phyloP scores from a whole-genome alignment of 495 filamentous ascomycete species.

The Xanthoparmelia taractica region DNA sequence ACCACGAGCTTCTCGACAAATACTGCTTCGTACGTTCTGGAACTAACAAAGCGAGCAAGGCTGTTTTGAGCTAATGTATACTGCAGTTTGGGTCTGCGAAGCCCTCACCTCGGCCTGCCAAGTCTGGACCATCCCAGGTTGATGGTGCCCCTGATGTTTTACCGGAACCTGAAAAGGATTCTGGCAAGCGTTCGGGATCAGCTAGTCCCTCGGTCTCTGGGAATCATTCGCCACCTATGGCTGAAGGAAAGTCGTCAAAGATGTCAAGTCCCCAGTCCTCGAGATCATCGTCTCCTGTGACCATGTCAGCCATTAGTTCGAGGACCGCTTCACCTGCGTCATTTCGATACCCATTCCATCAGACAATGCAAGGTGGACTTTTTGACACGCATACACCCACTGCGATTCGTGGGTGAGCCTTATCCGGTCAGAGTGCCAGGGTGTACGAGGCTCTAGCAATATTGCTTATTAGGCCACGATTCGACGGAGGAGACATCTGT shows the following conservation, averaged over 20 bases:
- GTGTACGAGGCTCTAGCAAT: neutral
- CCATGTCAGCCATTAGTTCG: constrained; percentile 19
- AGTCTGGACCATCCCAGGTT: constrained; percentile 20
- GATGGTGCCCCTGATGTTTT: constrained; percentile 17
- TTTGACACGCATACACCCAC: constrained; percentile 42
- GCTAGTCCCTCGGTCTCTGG: constrained; percentile 20
- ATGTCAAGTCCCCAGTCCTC: constrained; percentile 27
- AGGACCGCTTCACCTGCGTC: constrained; percentile 34
- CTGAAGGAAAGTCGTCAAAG: constrained; percentile 22
- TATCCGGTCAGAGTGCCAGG: neutral
- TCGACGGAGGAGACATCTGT: neutral
- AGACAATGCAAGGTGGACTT: constrained; percentile 29
- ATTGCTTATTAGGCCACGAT: neutral
- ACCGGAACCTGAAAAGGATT: constrained; percentile 2
- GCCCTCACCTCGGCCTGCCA: constrained; percentile 29
- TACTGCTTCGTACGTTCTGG: constrained; percentile 92
- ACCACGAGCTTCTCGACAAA: constrained; percentile 91
- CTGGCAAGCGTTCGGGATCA: constrained; percentile 1
- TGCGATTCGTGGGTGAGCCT: constrained; percentile 38
- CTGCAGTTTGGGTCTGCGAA: constrained; percentile 46
- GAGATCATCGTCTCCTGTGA: constrained; percentile 29
- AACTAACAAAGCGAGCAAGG: constrained; percentile 19
- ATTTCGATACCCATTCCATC: constrained; percentile 37
- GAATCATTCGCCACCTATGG: constrained; percentile 22
- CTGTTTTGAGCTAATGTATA: constrained; percentile 27